These are phyloP conservation scores for Zygosaccharomyces rouxii DNA, from an alignment of 805 yeast genomes.

Conservation along the genomic window DNA sequence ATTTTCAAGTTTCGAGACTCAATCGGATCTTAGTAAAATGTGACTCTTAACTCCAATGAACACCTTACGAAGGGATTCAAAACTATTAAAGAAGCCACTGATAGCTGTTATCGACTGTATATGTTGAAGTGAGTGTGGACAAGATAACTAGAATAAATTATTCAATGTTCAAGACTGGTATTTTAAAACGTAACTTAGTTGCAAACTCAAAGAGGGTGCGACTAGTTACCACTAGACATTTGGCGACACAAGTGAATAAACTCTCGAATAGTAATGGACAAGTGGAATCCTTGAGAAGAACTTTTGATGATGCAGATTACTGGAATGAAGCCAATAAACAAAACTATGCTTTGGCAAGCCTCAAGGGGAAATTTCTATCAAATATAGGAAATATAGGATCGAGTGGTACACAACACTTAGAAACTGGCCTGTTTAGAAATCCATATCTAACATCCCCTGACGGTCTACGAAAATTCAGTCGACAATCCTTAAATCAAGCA, in stretches of 20 bases:
- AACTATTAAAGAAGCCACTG: neutral
- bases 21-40: neutral
- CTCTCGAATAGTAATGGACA: neutral
- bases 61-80: neutral
- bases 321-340: constrained; percentile 49
- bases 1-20: constrained; percentile 1
- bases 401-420: constrained; percentile 9
- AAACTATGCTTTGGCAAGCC: constrained; percentile 12
- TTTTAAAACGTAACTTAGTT: neutral
- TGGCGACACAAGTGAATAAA: constrained; percentile 2
- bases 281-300: constrained; percentile 18
- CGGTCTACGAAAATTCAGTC: constrained; percentile 66
- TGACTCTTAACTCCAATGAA: neutral
- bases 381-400: constrained; percentile 11
- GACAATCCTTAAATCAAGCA: constrained; percentile 61
- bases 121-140: neutral
- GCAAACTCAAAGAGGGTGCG: constrained; percentile 1
- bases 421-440: constrained; percentile 71
- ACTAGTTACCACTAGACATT: neutral
- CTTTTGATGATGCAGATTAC: constrained; percentile 58
- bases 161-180: constrained; percentile 1
- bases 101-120: neutral
- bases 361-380: constrained; percentile 6
- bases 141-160: neutral
- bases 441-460: constrained; percentile 62